These are phyloP conservation scores for Cryoendolithus antarcticus DNA, from an alignment of 2,329 filamentous ascomycete genomes.

Conservation along the genomic window DNA sequence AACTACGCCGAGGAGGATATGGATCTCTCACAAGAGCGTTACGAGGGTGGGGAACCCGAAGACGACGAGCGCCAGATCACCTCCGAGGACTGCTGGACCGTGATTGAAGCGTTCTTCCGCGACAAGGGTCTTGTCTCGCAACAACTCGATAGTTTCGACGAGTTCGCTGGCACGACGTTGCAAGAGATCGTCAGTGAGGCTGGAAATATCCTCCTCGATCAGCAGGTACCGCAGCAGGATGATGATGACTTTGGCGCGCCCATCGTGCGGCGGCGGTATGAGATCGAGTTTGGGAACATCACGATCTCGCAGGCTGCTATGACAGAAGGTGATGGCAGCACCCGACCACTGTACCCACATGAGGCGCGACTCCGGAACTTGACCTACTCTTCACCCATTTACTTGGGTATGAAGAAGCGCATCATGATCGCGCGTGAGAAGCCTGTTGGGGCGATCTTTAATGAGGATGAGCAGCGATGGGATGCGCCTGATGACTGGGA, in stretches of 20 bases:
- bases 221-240: constrained; percentile 66
- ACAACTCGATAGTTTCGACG: constrained; percentile 96
- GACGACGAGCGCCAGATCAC: constrained; percentile 48
- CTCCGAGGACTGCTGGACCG: constrained; percentile 95
- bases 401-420: constrained; percentile 76
- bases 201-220: constrained; percentile 80
- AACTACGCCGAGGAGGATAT: constrained; percentile 1
- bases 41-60: constrained; percentile 13
- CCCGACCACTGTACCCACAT: constrained; percentile 76
- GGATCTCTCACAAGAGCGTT: constrained; percentile 15
- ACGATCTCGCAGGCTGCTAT: constrained; percentile 82
- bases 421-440: constrained; percentile 73
- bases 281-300: constrained; percentile 85
- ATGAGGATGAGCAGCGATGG: constrained; percentile 49
- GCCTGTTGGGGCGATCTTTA: constrained; percentile 47
- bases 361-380: constrained; percentile 92
- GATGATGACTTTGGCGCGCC: constrained; percentile 52
- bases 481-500: constrained; percentile 23
- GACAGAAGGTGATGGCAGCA: constrained; percentile 83
- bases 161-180: constrained; percentile 88
- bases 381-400: constrained; percentile 86
- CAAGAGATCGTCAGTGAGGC: constrained; percentile 92
- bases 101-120: constrained; percentile 95
- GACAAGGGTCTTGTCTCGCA: constrained; percentile 91
- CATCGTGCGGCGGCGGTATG: constrained; percentile 79